Evolutionary conservation across 805 yeast species (phyloP), one percentile per base, ranked within the genome.

Genomic region (Kuraishia piskuri): DNA sequence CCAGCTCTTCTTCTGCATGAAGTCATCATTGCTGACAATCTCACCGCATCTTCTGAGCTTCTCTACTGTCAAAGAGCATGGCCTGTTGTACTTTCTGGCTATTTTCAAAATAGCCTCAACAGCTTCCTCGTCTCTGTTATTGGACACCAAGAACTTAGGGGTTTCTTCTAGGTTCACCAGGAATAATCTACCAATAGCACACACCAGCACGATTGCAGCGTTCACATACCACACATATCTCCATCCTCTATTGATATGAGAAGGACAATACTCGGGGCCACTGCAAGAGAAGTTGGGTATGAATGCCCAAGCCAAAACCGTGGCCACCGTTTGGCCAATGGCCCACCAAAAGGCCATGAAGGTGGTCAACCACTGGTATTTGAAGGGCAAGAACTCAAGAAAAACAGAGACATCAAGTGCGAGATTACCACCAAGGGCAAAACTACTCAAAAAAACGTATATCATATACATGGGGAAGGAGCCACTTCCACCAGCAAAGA

Each of bases 341-440:
- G 84, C 83, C 87, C 86, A 82, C 79, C 76, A 82, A 48, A 73
- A 68, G 22, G 84, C 80, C 66, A 82, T 72, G 45, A 77, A 68
- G 1, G 84, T 79, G 51, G 76, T 69, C 57, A 79, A 62, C 73
- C 75, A 80, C 57, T 79, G 81, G 58, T 74, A 66, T 50, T 72
- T 73, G 48, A 71, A 66, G 2, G 86, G 85, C 54, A 80, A 65
- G 54, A 74, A 78, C 60, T 80, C 83, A 36, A 80, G 62, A 57
- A 78, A 78, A 6, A 78, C 76, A 46, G 82, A 71, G 20, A 81
- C 75, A 61, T 80, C 84, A 20, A 79, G 63, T 3, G 78, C 82
- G 55, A 80, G 68, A 58, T 81, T 82, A 48, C 86, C 86, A 51
- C 85, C 86, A 3, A 77, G 76, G 9, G 76, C 75, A 48, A 75